These are phyloP conservation scores for Saksenaea vasiformis DNA, from an alignment of 371 early-diverging fungal species.

Conservation along the genomic window DNA sequence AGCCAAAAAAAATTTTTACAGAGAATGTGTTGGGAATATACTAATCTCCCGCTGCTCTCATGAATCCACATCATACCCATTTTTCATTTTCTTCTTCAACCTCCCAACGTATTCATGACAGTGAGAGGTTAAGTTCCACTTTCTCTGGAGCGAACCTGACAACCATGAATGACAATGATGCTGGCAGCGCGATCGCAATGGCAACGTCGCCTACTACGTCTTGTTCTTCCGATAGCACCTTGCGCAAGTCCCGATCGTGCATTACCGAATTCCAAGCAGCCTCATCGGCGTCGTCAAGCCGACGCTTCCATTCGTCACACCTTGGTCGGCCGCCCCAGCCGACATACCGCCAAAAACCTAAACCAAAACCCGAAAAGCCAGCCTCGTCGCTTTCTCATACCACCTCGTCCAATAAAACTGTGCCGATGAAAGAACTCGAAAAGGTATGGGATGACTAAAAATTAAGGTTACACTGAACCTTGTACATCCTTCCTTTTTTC, in stretches of 20 bases:
- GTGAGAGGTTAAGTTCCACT: not conserved
- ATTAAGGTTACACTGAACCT: not conserved
- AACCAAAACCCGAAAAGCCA: not conserved
- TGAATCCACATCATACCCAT: not conserved
- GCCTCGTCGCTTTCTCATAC: not conserved
- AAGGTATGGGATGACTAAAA: constrained; percentile 9
- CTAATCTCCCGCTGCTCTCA: not conserved
- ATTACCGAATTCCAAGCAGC: not conserved
- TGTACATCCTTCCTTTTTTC: constrained; percentile 1
- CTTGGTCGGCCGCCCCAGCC: not conserved
- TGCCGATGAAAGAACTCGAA: constrained; percentile 15
- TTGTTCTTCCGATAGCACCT: not conserved
- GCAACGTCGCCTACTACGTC: not conserved
- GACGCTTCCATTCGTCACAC: not conserved
- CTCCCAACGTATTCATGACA: not conserved
- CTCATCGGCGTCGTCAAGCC: not conserved
- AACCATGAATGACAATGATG: not conserved
- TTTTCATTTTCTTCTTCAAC: not conserved
- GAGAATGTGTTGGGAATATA: constrained; percentile 1
- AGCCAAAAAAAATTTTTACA: not conserved
- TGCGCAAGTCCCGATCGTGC: not conserved
- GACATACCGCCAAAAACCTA: not conserved
- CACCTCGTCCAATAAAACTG: not conserved
- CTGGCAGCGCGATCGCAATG: not conserved
- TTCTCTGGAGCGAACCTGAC: not conserved